Evolutionary conservation across 352 stramenopile genomes (phyloP), one percentile per base, ranked within the genome.

Genomic region (Globisporangium carolinianum): DNA sequence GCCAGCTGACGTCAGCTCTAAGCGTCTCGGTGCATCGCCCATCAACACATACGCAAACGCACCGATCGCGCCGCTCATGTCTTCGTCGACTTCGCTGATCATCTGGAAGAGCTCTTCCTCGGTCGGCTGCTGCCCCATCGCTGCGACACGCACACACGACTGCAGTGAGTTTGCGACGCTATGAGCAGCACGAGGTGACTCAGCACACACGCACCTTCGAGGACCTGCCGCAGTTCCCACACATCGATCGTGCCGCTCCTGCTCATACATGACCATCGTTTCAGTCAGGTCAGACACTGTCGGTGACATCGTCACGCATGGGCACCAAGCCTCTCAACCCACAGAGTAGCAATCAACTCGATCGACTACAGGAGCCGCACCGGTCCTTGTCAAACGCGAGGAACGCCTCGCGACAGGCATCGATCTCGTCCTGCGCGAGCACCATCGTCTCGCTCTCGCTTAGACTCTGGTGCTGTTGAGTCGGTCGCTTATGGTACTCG

Each of bases 51-150:
- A 35, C 5, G 8, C 42, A n/a, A 39, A 51, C 55, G 3, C 58
- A 88, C 80, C 80, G 49, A 99, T 98, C 0, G 89, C 94, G 15
- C 93, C 95, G 62, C 87, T 98, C 92, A 98, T 98, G 62, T 91
- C 82, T 63, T 94, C 82, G 49, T 91, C 83, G 18, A 94, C 81
- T 58, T 91, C 83, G 45, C 83, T 94, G 63, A 98, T 98, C 90
- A 98, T 97, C 65, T 98, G 91, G 61, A 98, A 98, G 36, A 99
- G 76, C 74, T 99, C 96, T 71, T 99, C 96, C 63, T 98, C 96
- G 0, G 94, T 99, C n/a, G 94, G 95, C 46, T 97, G 91, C 69
- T 99, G 96, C 2, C 95, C 96, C 94, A 99, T 98, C 12, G 91
- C 93, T 89, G 36, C 17, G 48, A 60, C 32, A 7, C 4, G 17